Evolutionary conservation across 176 grass and related monocot species (phyloP).

Genomic region (Bothriochloa decipiens): DNA sequence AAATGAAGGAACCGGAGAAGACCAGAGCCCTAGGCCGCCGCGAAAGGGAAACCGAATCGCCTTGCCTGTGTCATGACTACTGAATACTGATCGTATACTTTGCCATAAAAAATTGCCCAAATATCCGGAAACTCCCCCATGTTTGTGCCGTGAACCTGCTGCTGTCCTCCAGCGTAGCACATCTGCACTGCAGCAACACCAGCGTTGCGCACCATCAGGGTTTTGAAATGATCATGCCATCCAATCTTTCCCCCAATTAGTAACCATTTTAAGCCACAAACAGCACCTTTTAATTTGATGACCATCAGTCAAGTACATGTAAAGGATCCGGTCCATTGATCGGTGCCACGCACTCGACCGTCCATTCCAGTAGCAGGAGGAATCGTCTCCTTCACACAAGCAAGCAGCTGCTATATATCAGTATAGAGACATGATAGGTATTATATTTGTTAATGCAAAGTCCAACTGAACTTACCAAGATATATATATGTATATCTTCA

Average conservation of each 20-base stretch:
- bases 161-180: not conserved
- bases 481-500: not conserved
- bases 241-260: not conserved
- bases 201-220: not conserved
- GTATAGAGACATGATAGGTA: not conserved
- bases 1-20: not conserved
- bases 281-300: not conserved
- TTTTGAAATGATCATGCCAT: too few species aligned
- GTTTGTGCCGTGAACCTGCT: too few species aligned
- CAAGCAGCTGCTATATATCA: not conserved
- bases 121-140: too few species aligned
- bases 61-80: too few species aligned
- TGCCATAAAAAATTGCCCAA: too few species aligned
- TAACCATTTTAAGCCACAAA: constrained; percentile 14
- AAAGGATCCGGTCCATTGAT: not conserved
- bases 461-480: not conserved
- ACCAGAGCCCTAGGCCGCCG: constrained; percentile 10
- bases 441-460: not conserved
- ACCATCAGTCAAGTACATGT: not conserved
- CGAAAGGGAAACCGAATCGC: too few species aligned
- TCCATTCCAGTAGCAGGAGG: not conserved
- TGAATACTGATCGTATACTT: too few species aligned
- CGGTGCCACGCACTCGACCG: not conserved
- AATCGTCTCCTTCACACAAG: constrained; percentile 4
- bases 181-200: not conserved